Evolutionary conservation across 768 basidiomycete species (phyloP), one percentile per base, ranked within the genome.

Genomic region (Pisolithus microcarpus): DNA sequence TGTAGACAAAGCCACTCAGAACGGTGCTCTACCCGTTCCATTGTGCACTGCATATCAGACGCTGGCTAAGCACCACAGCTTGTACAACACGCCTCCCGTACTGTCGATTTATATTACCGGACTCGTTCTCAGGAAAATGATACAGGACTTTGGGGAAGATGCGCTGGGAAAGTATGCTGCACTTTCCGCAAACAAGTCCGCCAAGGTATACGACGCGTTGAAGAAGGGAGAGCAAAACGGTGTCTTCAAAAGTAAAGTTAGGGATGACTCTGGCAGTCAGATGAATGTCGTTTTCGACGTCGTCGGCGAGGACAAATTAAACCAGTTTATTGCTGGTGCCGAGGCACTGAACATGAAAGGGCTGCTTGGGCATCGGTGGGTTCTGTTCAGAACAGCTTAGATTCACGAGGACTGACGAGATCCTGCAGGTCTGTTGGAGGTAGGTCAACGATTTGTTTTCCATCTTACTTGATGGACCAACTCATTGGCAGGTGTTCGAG

Each of bases 221-320:
- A 76, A 78, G 56, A 78, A 80, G 56, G 91, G 91, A 4, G 81
- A 85, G 64, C 71, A 69, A 52, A 77, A 75, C 58, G 91, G 91
- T 0, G 70, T 90, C 50, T 80, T 90, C 58, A 77, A 70, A 58
- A 65, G 77, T 19, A 88, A 86, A 62, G 93, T 95, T 18, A 74
- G 79, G 61, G 75, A 77, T 51, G 85, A 81, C 5, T 81, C 84
- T 44, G 78, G 86, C 53, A 97, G 94, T 68, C 87, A 88, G 82
- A 98, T 98, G 95, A 99, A 99, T 65, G 76, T 91, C 15, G 88
- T 91, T 0, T 98, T 97, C 68, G 79, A 81, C 48, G 72, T 94
- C 11, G 56, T 81, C 11, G 87, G 83, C 0, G 84, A 88, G n/a
- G 85, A 77, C 1, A 76, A 74, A 18, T 75, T 96, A 66, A 79